These are phyloP conservation scores for Entomortierella lignicola DNA, from an alignment of 192 early-diverging fungal species.

Conservation along the genomic window DNA sequence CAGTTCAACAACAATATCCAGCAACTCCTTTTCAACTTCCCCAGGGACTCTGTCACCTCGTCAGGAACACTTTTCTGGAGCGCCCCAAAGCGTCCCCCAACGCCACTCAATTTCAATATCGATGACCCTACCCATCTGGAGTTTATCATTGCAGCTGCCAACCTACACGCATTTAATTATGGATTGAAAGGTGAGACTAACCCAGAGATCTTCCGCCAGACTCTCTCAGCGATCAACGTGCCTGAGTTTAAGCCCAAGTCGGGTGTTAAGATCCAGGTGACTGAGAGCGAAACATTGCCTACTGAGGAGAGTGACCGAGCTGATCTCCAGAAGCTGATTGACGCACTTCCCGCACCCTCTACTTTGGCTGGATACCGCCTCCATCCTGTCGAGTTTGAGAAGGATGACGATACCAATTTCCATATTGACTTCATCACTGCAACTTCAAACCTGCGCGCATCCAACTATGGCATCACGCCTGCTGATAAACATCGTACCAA, in stretches of 20 bases:
- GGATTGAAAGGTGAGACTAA: slow-evolving; percentile 88
- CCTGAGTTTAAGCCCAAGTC: slow-evolving; percentile 88
- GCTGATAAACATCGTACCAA: slow-evolving; percentile 88
- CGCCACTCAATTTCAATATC: slow-evolving; percentile 82
- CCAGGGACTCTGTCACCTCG: slow-evolving; percentile 90
- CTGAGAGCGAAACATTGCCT: slow-evolving; percentile 83
- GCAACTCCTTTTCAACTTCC: slow-evolving; percentile 98
- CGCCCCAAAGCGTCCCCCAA: slow-evolving; percentile 95
- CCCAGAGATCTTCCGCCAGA: slow-evolving; percentile 72
- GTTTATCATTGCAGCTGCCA: slow-evolving; percentile 91
- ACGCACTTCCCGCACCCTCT: slow-evolving; percentile 80
- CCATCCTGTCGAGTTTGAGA: slow-evolving; percentile 95
- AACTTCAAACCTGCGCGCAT: slow-evolving; percentile 92
- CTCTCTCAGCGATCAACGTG: slow-evolving; percentile 71
- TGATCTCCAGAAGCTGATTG: slow-evolving; percentile 75
- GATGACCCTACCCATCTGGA: slow-evolving; percentile 85
- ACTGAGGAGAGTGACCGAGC: slow-evolving; percentile 59
- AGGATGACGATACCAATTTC: slow-evolving; percentile 99
- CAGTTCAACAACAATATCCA: slow-evolving; percentile 91
- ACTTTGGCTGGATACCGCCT: slow-evolving; percentile 87
- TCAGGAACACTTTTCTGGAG: slow-evolving; percentile 96
- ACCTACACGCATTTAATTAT: slow-evolving; percentile 97
- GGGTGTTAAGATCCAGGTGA: slow-evolving; percentile 97
- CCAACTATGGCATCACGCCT: slow-evolving; percentile 79
- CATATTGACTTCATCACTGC: slow-evolving; percentile 99